These are phyloP conservation scores for Sclerotinia glacialis DNA, from an alignment of 2,329 filamentous ascomycete species.

Conservation along the genomic window DNA sequence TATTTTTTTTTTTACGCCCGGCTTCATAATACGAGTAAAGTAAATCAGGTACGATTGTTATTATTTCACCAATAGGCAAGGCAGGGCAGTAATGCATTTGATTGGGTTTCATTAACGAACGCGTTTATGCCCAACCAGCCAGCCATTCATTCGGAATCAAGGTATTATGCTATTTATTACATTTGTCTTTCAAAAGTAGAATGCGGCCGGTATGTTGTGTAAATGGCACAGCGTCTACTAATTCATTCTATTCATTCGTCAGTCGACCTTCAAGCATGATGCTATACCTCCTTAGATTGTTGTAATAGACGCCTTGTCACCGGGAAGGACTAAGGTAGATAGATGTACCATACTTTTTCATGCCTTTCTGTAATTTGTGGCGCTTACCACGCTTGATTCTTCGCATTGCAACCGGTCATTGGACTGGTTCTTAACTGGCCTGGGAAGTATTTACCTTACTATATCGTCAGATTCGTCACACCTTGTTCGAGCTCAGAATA, in stretches of 20 bases:
- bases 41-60: too few species aligned
- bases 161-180: too few species aligned
- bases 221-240: too few species aligned
- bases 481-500: constrained; percentile 3
- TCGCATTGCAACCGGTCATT: not conserved
- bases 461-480: constrained; percentile 22
- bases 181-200: too few species aligned
- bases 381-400: constrained; percentile 16
- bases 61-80: too few species aligned
- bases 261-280: too few species aligned
- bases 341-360: constrained; percentile 7
- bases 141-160: not conserved
- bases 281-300: not conserved
- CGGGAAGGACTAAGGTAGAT: too few species aligned
- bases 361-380: not conserved
- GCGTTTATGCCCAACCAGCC: constrained; percentile 21
- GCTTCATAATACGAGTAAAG: too few species aligned
- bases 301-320: constrained; percentile 11
- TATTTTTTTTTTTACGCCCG: constrained; percentile 4
- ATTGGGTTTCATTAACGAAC: constrained; percentile 18
- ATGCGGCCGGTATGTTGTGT: too few species aligned
- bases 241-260: too few species aligned
- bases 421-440: not conserved
- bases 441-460: not conserved
- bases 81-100: constrained; percentile 20